These are phyloP conservation scores for Sordariomycetes sp. DNA, from an alignment of 2,329 filamentous ascomycete genomes.

Conservation along the genomic window DNA sequence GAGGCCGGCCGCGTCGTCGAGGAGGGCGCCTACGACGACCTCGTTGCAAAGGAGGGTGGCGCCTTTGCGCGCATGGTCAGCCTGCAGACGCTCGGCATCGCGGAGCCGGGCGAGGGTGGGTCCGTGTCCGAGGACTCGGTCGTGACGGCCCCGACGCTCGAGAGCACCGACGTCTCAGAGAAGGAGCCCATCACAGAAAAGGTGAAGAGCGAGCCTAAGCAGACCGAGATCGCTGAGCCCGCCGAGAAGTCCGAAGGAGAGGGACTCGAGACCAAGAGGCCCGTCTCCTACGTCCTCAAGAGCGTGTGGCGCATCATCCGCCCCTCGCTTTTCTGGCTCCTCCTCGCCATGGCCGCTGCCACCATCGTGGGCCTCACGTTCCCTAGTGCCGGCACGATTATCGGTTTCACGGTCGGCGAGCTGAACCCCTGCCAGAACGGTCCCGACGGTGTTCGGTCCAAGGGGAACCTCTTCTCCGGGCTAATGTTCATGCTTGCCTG, in stretches of 20 bases:
- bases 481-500: slow-evolving; percentile 48
- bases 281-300: slow-evolving; percentile 9
- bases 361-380: slow-evolving; percentile 42
- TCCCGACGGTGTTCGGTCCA: slow-evolving; percentile 28
- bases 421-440: slow-evolving; percentile 38
- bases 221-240: not conserved
- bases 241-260: slow-evolving; percentile 1
- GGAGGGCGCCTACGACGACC: slow-evolving; percentile 18
- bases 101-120: slow-evolving; percentile 11
- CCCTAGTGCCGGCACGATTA: slow-evolving; percentile 42
- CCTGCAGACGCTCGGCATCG: slow-evolving; percentile 19
- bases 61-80: slow-evolving; percentile 40
- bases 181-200: slow-evolving; percentile 6
- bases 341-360: slow-evolving; percentile 34
- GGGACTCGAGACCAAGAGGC: slow-evolving; percentile 7
- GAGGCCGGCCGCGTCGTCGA: slow-evolving; percentile 29
- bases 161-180: not conserved
- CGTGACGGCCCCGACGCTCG: slow-evolving; percentile 6
- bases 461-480: slow-evolving; percentile 38
- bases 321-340: slow-evolving; percentile 22
- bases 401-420: slow-evolving; percentile 44
- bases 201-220: not conserved
- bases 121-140: slow-evolving; percentile 16
- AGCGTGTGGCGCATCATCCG: slow-evolving; percentile 10
- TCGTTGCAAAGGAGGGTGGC: slow-evolving; percentile 27